A percentile compares a stretch with the other conserved stretches of the same genome.
These are phyloP conservation scores for Graphiopsis chlorocephala DNA, from an alignment of 2,329 filamentous ascomycete genomes.

Conservation along the genomic window DNA sequence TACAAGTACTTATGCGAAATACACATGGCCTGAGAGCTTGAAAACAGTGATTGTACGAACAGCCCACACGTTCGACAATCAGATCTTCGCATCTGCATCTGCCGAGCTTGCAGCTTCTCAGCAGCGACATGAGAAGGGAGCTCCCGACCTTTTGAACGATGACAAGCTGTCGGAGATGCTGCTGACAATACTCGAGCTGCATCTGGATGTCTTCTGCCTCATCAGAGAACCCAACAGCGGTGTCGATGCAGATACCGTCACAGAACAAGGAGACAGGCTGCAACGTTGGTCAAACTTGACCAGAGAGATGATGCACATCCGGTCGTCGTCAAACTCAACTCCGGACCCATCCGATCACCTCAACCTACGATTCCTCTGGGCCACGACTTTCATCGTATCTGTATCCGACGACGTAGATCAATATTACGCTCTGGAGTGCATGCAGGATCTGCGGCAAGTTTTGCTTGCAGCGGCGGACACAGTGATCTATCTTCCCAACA, in stretches of 20 bases:
- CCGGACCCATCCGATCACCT: slow-evolving; percentile 39
- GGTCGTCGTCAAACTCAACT: background rate
- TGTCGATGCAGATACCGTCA: slow-evolving; percentile 50
- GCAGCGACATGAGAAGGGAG: background rate
- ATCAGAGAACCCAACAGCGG: slow-evolving; percentile 61
- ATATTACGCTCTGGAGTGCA: slow-evolving; percentile 60
- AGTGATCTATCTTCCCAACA: slow-evolving; percentile 70
- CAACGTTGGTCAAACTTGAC: slow-evolving; percentile 60
- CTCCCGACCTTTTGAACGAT: slow-evolving; percentile 21
- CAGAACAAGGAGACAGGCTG: slow-evolving; percentile 57
- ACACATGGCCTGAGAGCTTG: slow-evolving; percentile 54
- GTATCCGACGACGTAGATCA: slow-evolving; percentile 55
- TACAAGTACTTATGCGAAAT: slow-evolving; percentile 49
- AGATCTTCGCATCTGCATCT: slow-evolving; percentile 40
- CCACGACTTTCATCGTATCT: slow-evolving; percentile 60
- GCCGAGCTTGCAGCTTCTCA: slow-evolving; percentile 14
- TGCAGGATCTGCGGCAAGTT: slow-evolving; percentile 60
- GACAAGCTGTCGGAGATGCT: slow-evolving; percentile 47
- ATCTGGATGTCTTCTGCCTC: slow-evolving; percentile 63
- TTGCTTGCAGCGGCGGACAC: slow-evolving; percentile 49
- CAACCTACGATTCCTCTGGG: slow-evolving; percentile 63
- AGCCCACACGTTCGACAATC: slow-evolving; percentile 54
- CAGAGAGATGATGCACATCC: slow-evolving; percentile 50
- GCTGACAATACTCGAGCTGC: slow-evolving; percentile 63
- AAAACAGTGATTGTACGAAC: slow-evolving; percentile 55